These are phyloP conservation scores for Scheffersomyces segobiensis DNA, from an alignment of 1,139 yeast species.

Conservation along the genomic window DNA sequence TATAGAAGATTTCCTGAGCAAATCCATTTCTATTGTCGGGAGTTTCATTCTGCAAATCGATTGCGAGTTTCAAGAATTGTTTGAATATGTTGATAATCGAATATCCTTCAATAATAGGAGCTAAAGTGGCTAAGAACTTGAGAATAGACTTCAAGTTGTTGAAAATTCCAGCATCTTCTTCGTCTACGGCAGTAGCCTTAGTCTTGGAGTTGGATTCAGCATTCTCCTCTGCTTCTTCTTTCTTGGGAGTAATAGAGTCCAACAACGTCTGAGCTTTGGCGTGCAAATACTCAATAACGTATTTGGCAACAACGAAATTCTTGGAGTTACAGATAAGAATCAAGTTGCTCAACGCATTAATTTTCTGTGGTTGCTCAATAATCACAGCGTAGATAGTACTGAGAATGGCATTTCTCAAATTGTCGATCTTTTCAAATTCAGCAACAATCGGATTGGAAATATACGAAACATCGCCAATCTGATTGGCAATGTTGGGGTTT, in stretches of 20 bases:
- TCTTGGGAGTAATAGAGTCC: slow-evolving; percentile 18
- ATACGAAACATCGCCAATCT: slow-evolving; percentile 66
- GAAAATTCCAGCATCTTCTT: slow-evolving; percentile 63
- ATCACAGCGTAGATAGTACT: slow-evolving; percentile 69
- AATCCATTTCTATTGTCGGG: slow-evolving; percentile 49
- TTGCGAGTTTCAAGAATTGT: slow-evolving; percentile 56
- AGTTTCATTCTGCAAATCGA: slow-evolving; percentile 49
- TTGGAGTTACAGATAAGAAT: slow-evolving; percentile 67
- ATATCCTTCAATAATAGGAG: slow-evolving; percentile 59
- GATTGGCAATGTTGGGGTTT: slow-evolving; percentile 49
- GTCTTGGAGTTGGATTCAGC: slow-evolving; percentile 1
- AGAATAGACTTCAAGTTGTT: slow-evolving; percentile 68
- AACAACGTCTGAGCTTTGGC: slow-evolving; percentile 58
- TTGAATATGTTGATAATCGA: slow-evolving; percentile 53
- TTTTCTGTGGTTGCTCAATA: slow-evolving; percentile 89
- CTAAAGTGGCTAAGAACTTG: slow-evolving; percentile 66
- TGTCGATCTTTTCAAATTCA: slow-evolving; percentile 67
- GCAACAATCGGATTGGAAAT: slow-evolving; percentile 66
- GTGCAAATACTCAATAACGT: slow-evolving; percentile 69
- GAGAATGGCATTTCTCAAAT: slow-evolving; percentile 59
- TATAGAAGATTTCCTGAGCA: slow-evolving; percentile 69
- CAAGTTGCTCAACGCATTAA: slow-evolving; percentile 68
- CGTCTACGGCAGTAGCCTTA: slow-evolving; percentile 1
- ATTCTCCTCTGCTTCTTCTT: background rate
- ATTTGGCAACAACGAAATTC: slow-evolving; percentile 67